Evolutionary conservation across 2,329 filamentous ascomycete genomes (phyloP), one percentile per base, ranked within the genome.

Genomic region (Neocatenulostroma microsporum): DNA sequence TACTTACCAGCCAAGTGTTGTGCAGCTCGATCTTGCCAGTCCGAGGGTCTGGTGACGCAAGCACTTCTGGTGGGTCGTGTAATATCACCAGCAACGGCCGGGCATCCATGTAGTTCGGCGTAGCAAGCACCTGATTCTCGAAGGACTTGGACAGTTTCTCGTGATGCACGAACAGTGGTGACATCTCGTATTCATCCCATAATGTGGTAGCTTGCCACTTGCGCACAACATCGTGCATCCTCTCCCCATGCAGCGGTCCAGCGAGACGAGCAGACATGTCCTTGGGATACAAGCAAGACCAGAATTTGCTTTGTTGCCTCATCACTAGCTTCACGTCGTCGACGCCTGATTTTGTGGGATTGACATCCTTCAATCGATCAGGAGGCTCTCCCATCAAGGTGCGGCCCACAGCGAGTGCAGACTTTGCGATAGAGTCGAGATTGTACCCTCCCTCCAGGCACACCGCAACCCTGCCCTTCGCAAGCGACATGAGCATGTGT

Each of bases 391-490:
- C 87, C 87, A 98, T 96, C 29, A 98, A 70, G 1, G 89, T 95
- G 41, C 80, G 79, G 1, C 86, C 91, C 1, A 98, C 91, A 3
- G 89, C 86, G 4, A 95, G 72, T 1, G 91, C 88, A 4, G 91
- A 96, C 39, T 84, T 80, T 0, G 91, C 94, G 40, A 98, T 98
- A 1, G 91, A 91, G 31, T 78, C 70, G 17, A 98, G 76, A 52
- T 96, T 96, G 62, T 98, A 98, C 7, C 91, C 91, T 15, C 91
- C 91, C 61, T 98, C 91, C 2, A 98, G 71, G 56, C 88, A 95
- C 7, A 95, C 89, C 2, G 85, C 84, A 11, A 98, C 73, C 56
- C 88, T 94, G 19, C 91, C 91, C 29, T 80, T 73, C 1, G 91
- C 89, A 14, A 98, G 70, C 2, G 85, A 87, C 88, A 95, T 96